A percentile compares a stretch with the other conserved stretches of the same genome.
phyloP scores from a whole-genome alignment of 148 eudicot species.

The Rhododendron griersonianum region DNA sequence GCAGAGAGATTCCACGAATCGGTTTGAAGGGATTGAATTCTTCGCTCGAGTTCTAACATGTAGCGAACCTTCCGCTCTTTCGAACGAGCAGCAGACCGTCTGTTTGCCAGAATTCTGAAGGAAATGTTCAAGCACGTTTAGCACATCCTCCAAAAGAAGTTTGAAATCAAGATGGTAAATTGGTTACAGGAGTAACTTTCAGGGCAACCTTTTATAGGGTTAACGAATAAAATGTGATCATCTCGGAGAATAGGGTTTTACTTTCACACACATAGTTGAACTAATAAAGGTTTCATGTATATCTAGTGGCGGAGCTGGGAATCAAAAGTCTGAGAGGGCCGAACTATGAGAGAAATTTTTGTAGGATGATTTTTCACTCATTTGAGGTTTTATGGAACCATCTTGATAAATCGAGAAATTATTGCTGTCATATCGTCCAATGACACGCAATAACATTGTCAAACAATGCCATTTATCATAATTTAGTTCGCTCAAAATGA shows the following conservation, averaged over 20 bases:
- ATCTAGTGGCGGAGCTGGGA: too few relatives aligned
- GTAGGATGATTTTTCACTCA: not conserved
- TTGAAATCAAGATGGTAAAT: conserved; percentile 1
- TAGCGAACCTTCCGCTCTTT: conserved; percentile 67
- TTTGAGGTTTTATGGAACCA: not conserved
- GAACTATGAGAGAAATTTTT: not conserved
- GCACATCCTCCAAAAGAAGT: not conserved
- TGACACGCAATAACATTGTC: too few relatives aligned
- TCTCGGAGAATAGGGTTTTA: not conserved
- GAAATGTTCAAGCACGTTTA: not conserved
- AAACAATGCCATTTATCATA: too few relatives aligned
- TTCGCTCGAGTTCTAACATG: conserved; percentile 47
- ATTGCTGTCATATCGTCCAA: not conserved
- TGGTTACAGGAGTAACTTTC: not conserved
- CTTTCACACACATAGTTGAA: not conserved
- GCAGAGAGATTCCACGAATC: conserved; percentile 55
- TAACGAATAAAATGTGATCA: not conserved
- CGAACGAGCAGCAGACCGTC: conserved; percentile 65
- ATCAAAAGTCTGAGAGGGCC: too few relatives aligned
- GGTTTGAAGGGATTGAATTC: conserved; percentile 50
- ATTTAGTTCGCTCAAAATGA: too few relatives aligned
- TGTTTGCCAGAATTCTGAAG: conserved; percentile 54
- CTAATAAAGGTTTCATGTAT: not conserved
- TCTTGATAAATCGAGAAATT: not conserved
- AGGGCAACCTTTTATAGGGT: not conserved